These are phyloP conservation scores for Spathaspora girioi DNA, from an alignment of 805 yeast genomes.

Conservation along the genomic window DNA sequence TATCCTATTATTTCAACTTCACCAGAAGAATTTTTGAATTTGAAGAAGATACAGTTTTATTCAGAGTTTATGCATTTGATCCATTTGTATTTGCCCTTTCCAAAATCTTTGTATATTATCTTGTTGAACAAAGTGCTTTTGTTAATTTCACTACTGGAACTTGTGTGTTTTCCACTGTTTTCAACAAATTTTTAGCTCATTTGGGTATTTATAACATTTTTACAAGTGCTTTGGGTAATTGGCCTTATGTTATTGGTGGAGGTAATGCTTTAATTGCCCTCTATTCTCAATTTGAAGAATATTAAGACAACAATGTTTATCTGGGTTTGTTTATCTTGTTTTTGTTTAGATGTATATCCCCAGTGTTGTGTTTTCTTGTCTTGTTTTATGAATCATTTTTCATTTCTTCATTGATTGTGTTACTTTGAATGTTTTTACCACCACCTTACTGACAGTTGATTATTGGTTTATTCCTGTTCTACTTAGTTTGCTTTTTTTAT, in stretches of 20 bases:
- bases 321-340: not conserved
- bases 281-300: slow-evolving; percentile 49
- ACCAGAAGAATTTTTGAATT: slow-evolving; percentile 37
- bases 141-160: slow-evolving; percentile 20
- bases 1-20: slow-evolving; percentile 52
- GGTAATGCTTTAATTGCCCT: slow-evolving; percentile 46
- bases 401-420: slow-evolving; percentile 6
- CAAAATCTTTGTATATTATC: slow-evolving; percentile 42
- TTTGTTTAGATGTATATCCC: not conserved
- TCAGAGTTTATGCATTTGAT: slow-evolving; percentile 44
- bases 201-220: slow-evolving; percentile 37
- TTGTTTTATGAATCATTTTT: slow-evolving; percentile 3
- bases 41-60: slow-evolving; percentile 28
- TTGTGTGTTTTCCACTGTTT: slow-evolving; percentile 24
- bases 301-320: slow-evolving; percentile 12
- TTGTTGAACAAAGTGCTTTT: slow-evolving; percentile 31
- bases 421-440: slow-evolving; percentile 4
- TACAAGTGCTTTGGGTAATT: slow-evolving; percentile 38
- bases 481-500: not conserved
- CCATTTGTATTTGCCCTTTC: slow-evolving; percentile 51
- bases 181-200: slow-evolving; percentile 29
- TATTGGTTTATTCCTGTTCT: not conserved
- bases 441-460: not conserved
- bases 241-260: slow-evolving; percentile 44
- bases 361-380: not conserved